Base-by-base conservation (phyloP, 2,329 filamentous ascomycete species). In the Alternaria novae-zelandiae region DNA sequence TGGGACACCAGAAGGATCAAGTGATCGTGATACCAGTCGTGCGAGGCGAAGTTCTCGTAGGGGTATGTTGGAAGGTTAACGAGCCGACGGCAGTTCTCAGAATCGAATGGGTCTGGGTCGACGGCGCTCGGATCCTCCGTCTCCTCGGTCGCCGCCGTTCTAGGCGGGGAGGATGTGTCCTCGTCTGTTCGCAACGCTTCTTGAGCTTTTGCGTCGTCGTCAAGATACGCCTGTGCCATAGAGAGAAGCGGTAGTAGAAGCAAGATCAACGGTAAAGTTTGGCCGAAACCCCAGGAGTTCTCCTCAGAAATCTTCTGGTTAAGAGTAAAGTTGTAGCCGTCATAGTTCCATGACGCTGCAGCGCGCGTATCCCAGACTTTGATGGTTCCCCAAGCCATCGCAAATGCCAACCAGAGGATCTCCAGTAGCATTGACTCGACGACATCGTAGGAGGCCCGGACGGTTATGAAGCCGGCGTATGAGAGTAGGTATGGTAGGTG, bases 381-480 rank as follows among this genome's bases (percentile, higher is more conserved):
- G 55, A 74, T 72, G 2, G 70, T 68, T 9, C 71, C 71, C 71
- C 72, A 74, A 9, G 71, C 68, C 44, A 74, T 73, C 26, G 72
- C 70, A 26, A 72, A 72, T 3, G 63, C 15, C 13, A 74, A 62
- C 72, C 72, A 74, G 7, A 72, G 53, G 9, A 74, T 71, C 58
- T 74, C 66, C 4, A 67, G 32, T 15, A 74, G 64, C 71, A 72
- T 73, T 5, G 70, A 74, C 32, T 69, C 66, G 3, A 25, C 41
- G 43, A 72, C 56, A 36, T 74, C 71, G 53, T 59, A 70, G 23
- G 58, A 23, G 20, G 64, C 67, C 3, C 71, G 68, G 8, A 23
- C 20, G 46, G 20, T 59, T 3, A 32, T 36, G 44, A 72, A 72
- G 4, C 44, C 44, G 5, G 61, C 60, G 26, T 64, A 72, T 3